Evolutionary conservation across 2,329 filamentous ascomycete species (phyloP).

Genomic region (Cladosporium halotolerans): DNA sequence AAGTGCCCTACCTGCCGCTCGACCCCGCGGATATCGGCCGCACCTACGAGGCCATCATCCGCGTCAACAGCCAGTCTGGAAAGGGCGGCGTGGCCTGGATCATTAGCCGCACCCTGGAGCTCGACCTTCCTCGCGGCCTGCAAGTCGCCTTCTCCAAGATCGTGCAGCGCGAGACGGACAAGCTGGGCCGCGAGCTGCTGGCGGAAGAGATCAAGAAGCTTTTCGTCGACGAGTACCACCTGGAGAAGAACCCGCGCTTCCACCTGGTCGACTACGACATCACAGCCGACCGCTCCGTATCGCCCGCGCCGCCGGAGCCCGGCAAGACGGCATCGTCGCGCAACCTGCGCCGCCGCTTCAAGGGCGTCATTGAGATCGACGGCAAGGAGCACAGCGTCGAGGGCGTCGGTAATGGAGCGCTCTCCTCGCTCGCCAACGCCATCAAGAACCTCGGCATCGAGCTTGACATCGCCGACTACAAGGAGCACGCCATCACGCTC

Average conservation of each 20-base stretch:
- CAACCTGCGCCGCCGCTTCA: slow-evolving; percentile 74
- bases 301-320: slow-evolving; percentile 60
- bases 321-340: slow-evolving; percentile 65
- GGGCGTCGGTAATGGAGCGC: slow-evolving; percentile 81
- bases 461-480: slow-evolving; percentile 88
- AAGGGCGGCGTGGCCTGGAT: slow-evolving; percentile 95
- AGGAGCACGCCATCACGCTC: slow-evolving; percentile 74
- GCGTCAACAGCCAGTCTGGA: slow-evolving; percentile 92
- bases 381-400: slow-evolving; percentile 70
- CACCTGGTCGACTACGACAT: slow-evolving; percentile 88
- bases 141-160: slow-evolving; percentile 86
- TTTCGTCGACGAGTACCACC: slow-evolving; percentile 84
- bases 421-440: slow-evolving; percentile 80
- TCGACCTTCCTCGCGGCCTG: slow-evolving; percentile 86
- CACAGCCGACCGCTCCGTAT: slow-evolving; percentile 70
- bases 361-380: slow-evolving; percentile 77
- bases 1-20: slow-evolving; percentile 85
- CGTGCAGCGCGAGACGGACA: slow-evolving; percentile 76
- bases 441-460: slow-evolving; percentile 73
- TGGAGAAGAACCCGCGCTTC: slow-evolving; percentile 78
- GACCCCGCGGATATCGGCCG: slow-evolving; percentile 90
- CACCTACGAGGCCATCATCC: slow-evolving; percentile 96
- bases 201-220: slow-evolving; percentile 76
- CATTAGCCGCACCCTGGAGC: slow-evolving; percentile 78
- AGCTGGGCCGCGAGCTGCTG: slow-evolving; percentile 74